Percentiles rank a stretch among this genome's conserved stretches.
phyloP scores from a whole-genome alignment of 257 asterid species.

The Thymus mandschuricus region DNA sequence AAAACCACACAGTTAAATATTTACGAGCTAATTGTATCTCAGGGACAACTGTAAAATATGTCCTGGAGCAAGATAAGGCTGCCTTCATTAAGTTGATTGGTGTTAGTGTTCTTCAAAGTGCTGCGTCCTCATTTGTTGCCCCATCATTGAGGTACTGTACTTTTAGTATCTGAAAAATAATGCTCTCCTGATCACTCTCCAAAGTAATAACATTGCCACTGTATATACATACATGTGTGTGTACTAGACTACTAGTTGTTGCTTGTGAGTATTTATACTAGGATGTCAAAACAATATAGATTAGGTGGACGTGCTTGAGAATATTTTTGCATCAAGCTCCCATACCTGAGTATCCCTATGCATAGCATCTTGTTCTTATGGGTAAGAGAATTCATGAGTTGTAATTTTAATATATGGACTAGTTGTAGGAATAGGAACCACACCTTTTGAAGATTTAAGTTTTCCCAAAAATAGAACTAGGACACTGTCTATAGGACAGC shows the following conservation, averaged over 20 bases:
- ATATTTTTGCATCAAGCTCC: constrained; percentile 9
- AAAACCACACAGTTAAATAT: constrained; percentile 21
- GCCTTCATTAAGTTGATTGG: constrained; percentile 88
- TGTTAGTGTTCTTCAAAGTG: constrained; percentile 96
- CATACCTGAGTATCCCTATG: background rate
- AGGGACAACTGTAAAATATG: constrained; percentile 98
- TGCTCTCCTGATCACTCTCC: background rate
- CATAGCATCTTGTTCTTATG: no score
- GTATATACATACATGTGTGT: background rate
- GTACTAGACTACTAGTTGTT: constrained; percentile 9
- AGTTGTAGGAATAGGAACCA: no score
- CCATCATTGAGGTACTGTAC: constrained; percentile 86
- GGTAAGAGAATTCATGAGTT: no score
- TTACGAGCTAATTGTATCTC: constrained; percentile 36
- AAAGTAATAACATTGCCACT: constrained; percentile 15
- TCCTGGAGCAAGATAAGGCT: constrained; percentile 90
- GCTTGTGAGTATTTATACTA: background rate
- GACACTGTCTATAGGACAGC: no score
- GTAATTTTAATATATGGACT: no score
- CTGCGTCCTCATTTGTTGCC: constrained; percentile 95
- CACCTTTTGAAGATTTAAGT: no score
- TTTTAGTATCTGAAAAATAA: constrained; percentile 24
- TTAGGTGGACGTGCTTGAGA: background rate
- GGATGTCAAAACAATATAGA: background rate
- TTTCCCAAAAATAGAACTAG: no score